Evolutionary conservation across 1,284 basidiomycete species (phyloP), one percentile per base, ranked within the genome.

Genomic region (Ceratobasidium papillatum): DNA sequence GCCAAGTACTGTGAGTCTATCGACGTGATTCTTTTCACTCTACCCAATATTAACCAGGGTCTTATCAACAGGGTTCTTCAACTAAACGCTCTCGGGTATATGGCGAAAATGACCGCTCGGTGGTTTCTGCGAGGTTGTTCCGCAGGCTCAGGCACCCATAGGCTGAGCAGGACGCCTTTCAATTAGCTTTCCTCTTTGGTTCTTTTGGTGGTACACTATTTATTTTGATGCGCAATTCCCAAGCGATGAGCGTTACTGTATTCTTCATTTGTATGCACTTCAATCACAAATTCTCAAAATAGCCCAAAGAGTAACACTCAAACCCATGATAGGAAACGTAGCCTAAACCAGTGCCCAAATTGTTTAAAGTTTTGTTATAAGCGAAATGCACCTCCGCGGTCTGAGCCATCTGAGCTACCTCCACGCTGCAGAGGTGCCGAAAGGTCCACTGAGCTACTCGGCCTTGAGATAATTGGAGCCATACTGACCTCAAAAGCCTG

Each of bases 1-100:
- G 81, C 87, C 2, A 85, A 85, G 78, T 89, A 89, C 78, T 88
- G 85, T 69, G 41, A 59, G 68, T 52, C 19, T 32, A 49, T 8
- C 14, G 27, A 30, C 5, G n/a, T 34, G 34, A n/a, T n/a, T n/a
- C 34, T 3, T 22, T 19, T n/a, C 22, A 12, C 19, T 17, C 30
- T 36, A 30, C 27, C 61, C 47, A 32, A 69, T 59, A 32, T 63
- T 51, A 14, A 68, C 41, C 17, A 41, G 51, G 5, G 17, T 45
- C 62, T 38, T 72, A 58, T n/a, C 43, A 36, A 27, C 51, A 78
- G 77, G 77, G 77, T 77, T 78, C 66, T 77, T 47, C 52, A 77
- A 77, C 19, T 77, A 75, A 73, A 59, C 36, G 30, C 30, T 4
- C 68, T 56, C 27, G 30, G 25, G 3, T 17, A n/a, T 63, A 27